Evolutionary conservation across 2,329 filamentous ascomycete species (phyloP).

Genomic region (Bipolaris oryzae): DNA sequence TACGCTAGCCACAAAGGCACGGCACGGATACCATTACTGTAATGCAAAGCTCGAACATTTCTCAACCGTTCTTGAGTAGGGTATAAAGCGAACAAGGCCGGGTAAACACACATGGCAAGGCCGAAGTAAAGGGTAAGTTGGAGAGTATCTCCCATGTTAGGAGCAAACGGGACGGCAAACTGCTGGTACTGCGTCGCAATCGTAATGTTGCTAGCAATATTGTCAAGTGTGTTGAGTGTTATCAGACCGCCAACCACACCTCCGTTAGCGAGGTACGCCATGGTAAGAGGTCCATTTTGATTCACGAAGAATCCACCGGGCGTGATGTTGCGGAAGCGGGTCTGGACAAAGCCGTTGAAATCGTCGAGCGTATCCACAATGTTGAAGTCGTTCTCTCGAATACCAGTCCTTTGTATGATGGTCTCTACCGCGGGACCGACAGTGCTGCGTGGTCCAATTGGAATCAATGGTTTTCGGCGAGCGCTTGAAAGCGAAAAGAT

Average conservation of each 20-base stretch:
- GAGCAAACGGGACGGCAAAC: conserved; percentile 76
- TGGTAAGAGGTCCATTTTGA: conserved; percentile 64
- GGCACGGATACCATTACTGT: conserved; percentile 86
- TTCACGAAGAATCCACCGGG: conserved; percentile 83
- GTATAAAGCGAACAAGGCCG: conserved; percentile 87
- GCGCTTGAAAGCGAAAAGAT: conserved; percentile 37
- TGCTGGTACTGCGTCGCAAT: conserved; percentile 75
- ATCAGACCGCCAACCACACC: conserved; percentile 71
- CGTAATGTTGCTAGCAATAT: conserved; percentile 70
- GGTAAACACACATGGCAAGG: conserved; percentile 76
- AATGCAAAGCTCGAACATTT: conserved; percentile 83
- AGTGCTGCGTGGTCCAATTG: conserved; percentile 48
- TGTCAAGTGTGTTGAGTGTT: conserved; percentile 88
- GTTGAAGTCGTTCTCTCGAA: conserved; percentile 48
- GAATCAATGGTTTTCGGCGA: conserved; percentile 42
- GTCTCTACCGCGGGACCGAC: conserved; percentile 36
- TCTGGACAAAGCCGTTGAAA: conserved; percentile 70
- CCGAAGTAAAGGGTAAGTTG: conserved; percentile 84
- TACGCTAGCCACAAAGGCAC: conserved; percentile 87
- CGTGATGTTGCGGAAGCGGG: conserved; percentile 69
- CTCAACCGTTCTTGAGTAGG: conserved; percentile 81
- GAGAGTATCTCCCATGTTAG: conserved; percentile 72
- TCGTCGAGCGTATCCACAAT: conserved; percentile 68
- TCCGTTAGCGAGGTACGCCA: conserved; percentile 73
- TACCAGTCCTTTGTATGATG: conserved; percentile 37